Base-by-base conservation (phyloP, 169 alveolate species). In the Plasmodium coatneyi region DNA sequence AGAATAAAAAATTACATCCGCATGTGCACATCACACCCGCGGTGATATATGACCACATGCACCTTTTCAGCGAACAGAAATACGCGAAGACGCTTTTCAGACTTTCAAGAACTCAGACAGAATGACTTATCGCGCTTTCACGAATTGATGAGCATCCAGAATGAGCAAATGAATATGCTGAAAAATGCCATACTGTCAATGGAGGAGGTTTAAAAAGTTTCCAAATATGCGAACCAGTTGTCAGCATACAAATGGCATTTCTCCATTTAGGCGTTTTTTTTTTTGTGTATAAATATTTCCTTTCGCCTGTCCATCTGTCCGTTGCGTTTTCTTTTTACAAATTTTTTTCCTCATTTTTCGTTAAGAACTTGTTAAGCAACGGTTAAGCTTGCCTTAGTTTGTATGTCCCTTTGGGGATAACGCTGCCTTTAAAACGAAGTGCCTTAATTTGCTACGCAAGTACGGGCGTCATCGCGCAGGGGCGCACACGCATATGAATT, bases 51-150 rank as follows among this genome's bases (percentile, higher is more conserved):
- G 49, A 28, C 32, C 66, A 46, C 80, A 32, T 46, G 1, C 80
- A 14, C 49, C 36, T 39, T 87, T 87, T 54, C 46, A 87, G 94
- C 30, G 32, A 87, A 16, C 25, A 87, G 94, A 78, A 80, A 60
- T 10, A 36, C 66, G 41, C 79, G 94, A 43, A 87, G 82, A 60
- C 70, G 36, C 36, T 87, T 87, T 60, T 80, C 94, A 60, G 94
- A 87, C 71, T 87, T 87, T 80, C 94, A 71, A 80, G 94, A 87
- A 66, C 49, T 87, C 30, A 52, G 94, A 46, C 86, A 76, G 74
- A 87, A 87, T 22, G 94, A 87, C 82, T 14, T 87, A 4, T 39
- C 82, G 28, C 22, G 94, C 30, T 87, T 87, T 60, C 72, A 87
- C 32, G 94, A 87, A 79, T 79, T 87, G 80, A 87, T 87, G 94